These are phyloP conservation scores for Candida vartiovaarae DNA, from an alignment of 805 yeast species.

Conservation along the genomic window DNA sequence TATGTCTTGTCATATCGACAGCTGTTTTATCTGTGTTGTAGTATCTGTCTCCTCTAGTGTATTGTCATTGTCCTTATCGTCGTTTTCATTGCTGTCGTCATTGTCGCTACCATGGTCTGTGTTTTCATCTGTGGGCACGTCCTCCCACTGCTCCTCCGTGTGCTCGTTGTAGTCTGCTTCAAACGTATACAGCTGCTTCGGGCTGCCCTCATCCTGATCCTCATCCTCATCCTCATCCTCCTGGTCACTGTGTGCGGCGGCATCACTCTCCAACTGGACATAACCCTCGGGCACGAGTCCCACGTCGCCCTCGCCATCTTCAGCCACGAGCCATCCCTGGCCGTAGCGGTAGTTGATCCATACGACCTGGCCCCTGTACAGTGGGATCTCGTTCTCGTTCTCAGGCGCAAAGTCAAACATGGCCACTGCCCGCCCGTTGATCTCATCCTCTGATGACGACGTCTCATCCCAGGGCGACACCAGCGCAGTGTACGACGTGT, in stretches of 20 bases:
- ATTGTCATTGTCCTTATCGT: background rate
- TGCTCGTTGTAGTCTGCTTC: too few relatives aligned
- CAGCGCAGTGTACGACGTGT: conserved; percentile 29
- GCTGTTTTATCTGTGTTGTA: background rate
- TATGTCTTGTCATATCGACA: background rate
- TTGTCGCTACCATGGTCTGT: background rate
- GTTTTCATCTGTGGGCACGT: background rate
- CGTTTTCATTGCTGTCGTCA: background rate
- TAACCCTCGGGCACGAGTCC: conserved; percentile 96
- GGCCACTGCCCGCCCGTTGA: conserved; percentile 69
- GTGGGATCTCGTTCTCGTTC: conserved; percentile 82
- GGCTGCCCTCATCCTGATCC: background rate
- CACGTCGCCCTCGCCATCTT: conserved; percentile 71
- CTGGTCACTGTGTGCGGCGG: too few relatives aligned
- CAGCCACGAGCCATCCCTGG: conserved; percentile 97
- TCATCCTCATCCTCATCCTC: conserved; percentile 28
- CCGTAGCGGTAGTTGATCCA: conserved; percentile 90
- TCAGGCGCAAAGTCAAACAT: conserved; percentile 87
- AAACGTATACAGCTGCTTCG: too few relatives aligned
- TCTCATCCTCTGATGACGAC: conserved; percentile 26
- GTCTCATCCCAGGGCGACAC: conserved; percentile 17
- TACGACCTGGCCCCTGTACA: conserved; percentile 74
- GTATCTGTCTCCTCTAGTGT: too few relatives aligned
- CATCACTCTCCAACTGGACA: conserved; percentile 43
- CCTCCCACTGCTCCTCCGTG: too few relatives aligned